Conservation (phyloP, 306 rosid genomes). For the Lathyrus tuberosus region DNA sequence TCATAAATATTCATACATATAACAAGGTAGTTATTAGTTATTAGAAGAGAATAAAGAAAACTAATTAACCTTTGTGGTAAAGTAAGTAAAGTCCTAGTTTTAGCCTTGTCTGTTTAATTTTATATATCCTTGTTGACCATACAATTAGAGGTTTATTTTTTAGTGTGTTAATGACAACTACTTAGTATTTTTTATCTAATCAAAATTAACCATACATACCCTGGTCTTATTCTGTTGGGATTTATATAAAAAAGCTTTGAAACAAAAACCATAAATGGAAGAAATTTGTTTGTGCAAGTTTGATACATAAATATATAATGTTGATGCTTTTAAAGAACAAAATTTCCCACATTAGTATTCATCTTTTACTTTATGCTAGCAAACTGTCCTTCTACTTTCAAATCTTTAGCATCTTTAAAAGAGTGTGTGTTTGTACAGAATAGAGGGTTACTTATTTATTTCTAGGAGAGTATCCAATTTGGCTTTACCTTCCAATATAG, state of each 20-base stretch:
- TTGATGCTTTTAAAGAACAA: constrained; percentile 38
- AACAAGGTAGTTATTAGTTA: constrained; percentile 29
- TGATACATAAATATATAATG: constrained; percentile 18
- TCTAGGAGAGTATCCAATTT: constrained; percentile 40
- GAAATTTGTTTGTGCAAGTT: constrained; percentile 34
- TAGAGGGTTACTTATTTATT: constrained; percentile 40
- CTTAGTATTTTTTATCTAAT: constrained; percentile 26
- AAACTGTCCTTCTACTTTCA: constrained; percentile 45
- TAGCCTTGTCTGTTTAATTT: constrained; percentile 35
- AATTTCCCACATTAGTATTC: constrained; percentile 40
- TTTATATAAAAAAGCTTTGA: constrained; percentile 4
- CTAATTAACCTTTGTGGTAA: constrained; percentile 24
- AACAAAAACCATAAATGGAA: constrained; percentile 41
- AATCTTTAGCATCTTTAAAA: constrained; percentile 41
- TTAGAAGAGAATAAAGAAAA: constrained; percentile 43
- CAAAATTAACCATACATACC: constrained; percentile 31
- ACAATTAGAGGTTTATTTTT: constrained; percentile 30
- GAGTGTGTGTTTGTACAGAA: constrained; percentile 41
- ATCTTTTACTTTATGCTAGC: constrained; percentile 53
- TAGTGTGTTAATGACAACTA: constrained; percentile 19
- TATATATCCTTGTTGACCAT: constrained; percentile 35
- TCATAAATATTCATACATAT: constrained; percentile 22
- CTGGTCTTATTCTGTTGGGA: constrained; percentile 37
- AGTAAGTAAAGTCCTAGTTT: background rate
- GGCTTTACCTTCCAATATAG: constrained; percentile 42